phyloP scores from a whole-genome alignment of 1,139 yeast species.

The Groenewaldozyma auringiensis region DNA sequence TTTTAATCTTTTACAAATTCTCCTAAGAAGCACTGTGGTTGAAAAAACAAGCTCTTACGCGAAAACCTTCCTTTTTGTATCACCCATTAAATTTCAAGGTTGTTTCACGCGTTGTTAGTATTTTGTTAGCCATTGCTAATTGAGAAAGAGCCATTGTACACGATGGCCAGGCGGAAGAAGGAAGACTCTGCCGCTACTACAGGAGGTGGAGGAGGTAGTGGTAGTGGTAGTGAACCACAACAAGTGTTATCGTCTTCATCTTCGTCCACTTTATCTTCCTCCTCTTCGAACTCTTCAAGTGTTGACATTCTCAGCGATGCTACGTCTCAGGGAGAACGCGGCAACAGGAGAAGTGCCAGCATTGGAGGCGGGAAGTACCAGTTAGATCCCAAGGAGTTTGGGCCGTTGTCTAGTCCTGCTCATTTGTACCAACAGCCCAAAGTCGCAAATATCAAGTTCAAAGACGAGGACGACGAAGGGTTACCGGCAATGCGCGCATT shows the following conservation, averaged over 20 bases:
- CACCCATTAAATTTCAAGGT: no score
- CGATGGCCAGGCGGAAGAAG: not conserved
- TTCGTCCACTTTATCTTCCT: not conserved
- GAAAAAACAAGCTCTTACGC: no score
- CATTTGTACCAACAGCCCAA: conserved; percentile 35
- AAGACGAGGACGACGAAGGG: conserved; percentile 46
- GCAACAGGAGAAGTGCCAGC: not conserved
- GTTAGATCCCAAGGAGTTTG: conserved; percentile 22
- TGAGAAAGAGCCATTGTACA: no score
- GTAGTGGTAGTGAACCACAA: not conserved
- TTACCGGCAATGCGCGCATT: conserved; percentile 72
- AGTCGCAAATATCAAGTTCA: conserved; percentile 21
- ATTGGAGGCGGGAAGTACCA: not conserved
- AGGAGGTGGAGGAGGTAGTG: not conserved
- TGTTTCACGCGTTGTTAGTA: no score
- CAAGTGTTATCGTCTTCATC: no score
- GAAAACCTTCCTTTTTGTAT: no score
- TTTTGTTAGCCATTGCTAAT: no score
- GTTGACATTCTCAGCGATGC: not conserved
- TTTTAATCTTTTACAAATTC: no score
- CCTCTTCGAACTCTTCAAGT: not conserved
- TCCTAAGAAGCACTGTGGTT: no score
- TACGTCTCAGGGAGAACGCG: no score
- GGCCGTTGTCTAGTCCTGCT: conserved; percentile 22
- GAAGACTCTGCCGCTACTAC: not conserved